A percentile compares a stretch with the other conserved stretches of the same genome.
Evolutionary conservation across 1,139 yeast genomes (phyloP).

Genomic region (Chernovozyma aurita): DNA sequence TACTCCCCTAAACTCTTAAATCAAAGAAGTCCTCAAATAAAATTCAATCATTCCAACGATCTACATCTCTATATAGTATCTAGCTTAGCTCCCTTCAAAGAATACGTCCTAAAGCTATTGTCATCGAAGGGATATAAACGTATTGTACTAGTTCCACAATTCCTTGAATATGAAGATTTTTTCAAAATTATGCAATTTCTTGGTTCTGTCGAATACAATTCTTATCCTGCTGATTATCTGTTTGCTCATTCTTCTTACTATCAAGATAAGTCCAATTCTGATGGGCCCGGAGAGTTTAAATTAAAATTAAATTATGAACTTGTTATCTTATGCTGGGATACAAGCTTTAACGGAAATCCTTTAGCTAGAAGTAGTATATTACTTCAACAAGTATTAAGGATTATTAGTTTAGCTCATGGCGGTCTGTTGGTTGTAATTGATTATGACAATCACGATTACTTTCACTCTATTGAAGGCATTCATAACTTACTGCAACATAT

Average conservation of each 20-base stretch:
- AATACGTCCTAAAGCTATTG: constrained; percentile 16
- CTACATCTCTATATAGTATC: constrained; percentile 21
- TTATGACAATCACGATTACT: constrained; percentile 5
- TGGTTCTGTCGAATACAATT: constrained; percentile 6
- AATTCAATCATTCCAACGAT: constrained; percentile 8
- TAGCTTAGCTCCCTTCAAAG: constrained; percentile 16
- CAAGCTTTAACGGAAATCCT: constrained; percentile 13
- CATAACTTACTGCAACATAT: constrained; percentile 1
- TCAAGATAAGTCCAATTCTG: constrained; percentile 2
- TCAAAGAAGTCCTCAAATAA: constrained; percentile 4
- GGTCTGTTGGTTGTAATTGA: constrained; percentile 24
- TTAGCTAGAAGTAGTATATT: constrained; percentile 17
- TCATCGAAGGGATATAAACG: neutral
- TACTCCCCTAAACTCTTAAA: neutral
- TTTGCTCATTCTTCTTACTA: constrained; percentile 4
- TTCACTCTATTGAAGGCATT: constrained; percentile 4
- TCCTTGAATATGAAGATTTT: constrained; percentile 11
- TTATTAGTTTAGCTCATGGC: constrained; percentile 42
- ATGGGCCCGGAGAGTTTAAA: constrained; percentile 1
- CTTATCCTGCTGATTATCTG: neutral
- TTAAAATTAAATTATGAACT: constrained; percentile 7
- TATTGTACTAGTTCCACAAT: constrained; percentile 1
- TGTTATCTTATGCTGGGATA: neutral
- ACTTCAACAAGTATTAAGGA: constrained; percentile 52
- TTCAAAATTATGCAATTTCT: constrained; percentile 13